Percentiles rank a stretch among this genome's conserved stretches.
Evolutionary conservation across 345 rosid species (phyloP).

Genomic region (Capsella bursapastoris): DNA sequence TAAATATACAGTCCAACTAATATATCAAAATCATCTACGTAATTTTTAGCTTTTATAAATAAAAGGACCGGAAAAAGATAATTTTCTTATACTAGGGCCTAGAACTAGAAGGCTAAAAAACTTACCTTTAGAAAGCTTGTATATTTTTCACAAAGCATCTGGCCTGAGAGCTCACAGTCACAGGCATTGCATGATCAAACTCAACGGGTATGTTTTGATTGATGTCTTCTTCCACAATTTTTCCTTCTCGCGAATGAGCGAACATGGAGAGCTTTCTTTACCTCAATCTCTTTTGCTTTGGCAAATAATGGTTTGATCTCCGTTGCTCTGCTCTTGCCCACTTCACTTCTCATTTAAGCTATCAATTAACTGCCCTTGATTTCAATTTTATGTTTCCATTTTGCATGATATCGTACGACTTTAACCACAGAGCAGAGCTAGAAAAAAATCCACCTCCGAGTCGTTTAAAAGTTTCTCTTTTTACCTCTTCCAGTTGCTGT

Average conservation of each 20-base stretch:
- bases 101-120: neutral
- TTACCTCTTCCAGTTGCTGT: no score
- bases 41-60: slow-evolving; percentile 15
- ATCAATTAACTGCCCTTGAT: neutral
- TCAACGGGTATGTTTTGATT: slow-evolving; percentile 21
- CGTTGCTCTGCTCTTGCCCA: slow-evolving; percentile 11
- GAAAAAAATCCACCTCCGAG: neutral
- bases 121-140: neutral
- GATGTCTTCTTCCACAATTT: neutral
- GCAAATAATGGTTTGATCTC: neutral
- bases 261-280: neutral
- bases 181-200: slow-evolving; percentile 35
- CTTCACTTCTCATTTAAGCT: neutral
- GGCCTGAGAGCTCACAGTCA: slow-evolving; percentile 37
- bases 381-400: neutral
- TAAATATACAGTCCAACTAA: neutral
- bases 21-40: neutral
- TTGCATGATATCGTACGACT: neutral
- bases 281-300: neutral
- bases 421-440: neutral
- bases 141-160: slow-evolving; percentile 22
- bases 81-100: neutral
- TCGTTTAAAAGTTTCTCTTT: no score
- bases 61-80: neutral
- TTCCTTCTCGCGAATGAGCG: neutral